Evolutionary conservation across 2,329 filamentous ascomycete species (phyloP), one percentile per base, ranked within the genome.

Genomic region (Aotearoamyces nothofagi): DNA sequence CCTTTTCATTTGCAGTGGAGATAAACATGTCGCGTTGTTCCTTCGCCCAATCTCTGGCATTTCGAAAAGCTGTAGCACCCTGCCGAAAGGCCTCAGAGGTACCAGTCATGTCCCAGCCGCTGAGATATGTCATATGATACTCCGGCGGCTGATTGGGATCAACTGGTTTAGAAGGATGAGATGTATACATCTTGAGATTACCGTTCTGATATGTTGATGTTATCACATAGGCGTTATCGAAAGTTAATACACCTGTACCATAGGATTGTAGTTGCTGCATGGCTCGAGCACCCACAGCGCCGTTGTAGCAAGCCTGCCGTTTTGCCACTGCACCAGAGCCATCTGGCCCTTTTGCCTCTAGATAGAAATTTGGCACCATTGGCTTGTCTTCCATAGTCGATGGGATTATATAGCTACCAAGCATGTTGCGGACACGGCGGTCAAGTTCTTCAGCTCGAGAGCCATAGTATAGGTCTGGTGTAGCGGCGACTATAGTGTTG

Each of bases 121-220:
- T 30, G 2, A 58, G 4, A 30, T 50, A 38, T 8, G 50, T 56
- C 52, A 59, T 61, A 27, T 58, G 45, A 41, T 60, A 61, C 41
- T 51, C 49, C 5, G 49, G 51, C 27, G 23, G 23, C 12, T 7
- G 7, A 7, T 11, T 14, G 12, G 12, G 23, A 14, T 8, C 23
- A 7, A 8, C 9, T 13, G 23, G 23, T 25, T 6, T 6, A 13
- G 23, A 8, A 25, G 8, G 7, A 25, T 25, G 12, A 13, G 15
- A 12, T 22, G 22, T 24, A 4, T 12, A 26, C 26, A 61, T 34
- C 35, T 47, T 36, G 9, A 62, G 53, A 9, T 2, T 9, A 24
- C 55, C 52, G 30, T 31, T 31, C 22, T 54, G 40, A 34, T 60
- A 60, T 2, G 35, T 57, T 5, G 50, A 50, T 22, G 47, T 52